Evolutionary conservation across 2,329 filamentous ascomycete species (phyloP).

Genomic region (Akanthomyces uredinophilus): DNA sequence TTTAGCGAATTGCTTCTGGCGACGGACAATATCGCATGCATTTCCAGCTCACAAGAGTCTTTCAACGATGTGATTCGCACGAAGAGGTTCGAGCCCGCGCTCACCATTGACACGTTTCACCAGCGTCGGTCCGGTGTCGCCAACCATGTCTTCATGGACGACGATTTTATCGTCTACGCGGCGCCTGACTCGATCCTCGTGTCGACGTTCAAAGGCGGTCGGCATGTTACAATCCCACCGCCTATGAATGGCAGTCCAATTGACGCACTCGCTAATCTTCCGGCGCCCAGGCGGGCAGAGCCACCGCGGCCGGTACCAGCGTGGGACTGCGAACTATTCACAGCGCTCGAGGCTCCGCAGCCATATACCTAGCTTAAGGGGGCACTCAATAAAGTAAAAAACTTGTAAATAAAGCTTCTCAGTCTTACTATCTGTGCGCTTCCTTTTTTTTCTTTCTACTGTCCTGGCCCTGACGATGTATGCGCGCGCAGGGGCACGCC

Average conservation of each 20-base stretch:
- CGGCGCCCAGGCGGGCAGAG: neutral
- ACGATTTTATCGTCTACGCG: conserved; percentile 10
- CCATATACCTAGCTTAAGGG: neutral
- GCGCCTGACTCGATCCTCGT: conserved; percentile 7
- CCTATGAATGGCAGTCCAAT: neutral
- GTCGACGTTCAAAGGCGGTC: neutral
- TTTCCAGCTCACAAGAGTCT: neutral
- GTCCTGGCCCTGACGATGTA: neutral
- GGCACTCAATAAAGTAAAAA: neutral
- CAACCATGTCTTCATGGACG: conserved; percentile 13
- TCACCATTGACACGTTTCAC: conserved; percentile 12
- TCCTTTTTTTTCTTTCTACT: neutral
- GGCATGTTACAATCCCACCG: neutral
- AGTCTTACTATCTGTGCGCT: neutral
- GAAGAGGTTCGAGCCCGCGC: conserved; percentile 3
- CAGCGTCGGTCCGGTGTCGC: conserved; percentile 2
- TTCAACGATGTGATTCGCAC: neutral
- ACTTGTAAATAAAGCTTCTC: neutral
- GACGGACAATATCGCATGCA: conserved; percentile 6
- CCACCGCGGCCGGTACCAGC: neutral
- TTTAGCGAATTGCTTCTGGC: conserved; percentile 9
- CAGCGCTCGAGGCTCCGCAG: conserved; percentile 1
- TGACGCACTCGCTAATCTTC: neutral
- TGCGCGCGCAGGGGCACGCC: too few relatives aligned
- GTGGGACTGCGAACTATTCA: conserved; percentile 10